These are phyloP conservation scores for Akanthomyces lecanii DNA, from an alignment of 2,329 filamentous ascomycete genomes.

Conservation along the genomic window DNA sequence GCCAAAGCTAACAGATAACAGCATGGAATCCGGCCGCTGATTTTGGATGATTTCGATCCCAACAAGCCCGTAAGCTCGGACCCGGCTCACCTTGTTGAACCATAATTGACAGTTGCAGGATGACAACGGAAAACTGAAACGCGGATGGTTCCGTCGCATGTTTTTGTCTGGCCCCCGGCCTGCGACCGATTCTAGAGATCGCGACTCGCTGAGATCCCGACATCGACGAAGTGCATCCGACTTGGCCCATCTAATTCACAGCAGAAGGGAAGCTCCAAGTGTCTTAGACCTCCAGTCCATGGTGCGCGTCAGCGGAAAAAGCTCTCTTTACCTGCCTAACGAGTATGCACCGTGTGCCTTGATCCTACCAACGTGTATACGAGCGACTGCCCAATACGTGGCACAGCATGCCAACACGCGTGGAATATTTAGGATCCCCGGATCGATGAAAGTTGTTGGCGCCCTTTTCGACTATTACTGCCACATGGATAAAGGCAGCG, in stretches of 20 bases:
- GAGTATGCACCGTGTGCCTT: constrained; percentile 56
- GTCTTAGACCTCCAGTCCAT: constrained; percentile 53
- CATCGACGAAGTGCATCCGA: constrained; percentile 55
- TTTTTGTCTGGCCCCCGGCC: constrained; percentile 27
- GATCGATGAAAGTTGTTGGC: constrained; percentile 52
- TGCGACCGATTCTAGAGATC: constrained; percentile 13
- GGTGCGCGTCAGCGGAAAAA: constrained; percentile 59
- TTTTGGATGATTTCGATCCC: constrained; percentile 33
- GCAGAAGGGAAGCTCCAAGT: constrained; percentile 43
- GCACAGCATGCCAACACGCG: constrained; percentile 51
- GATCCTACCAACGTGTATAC: constrained; percentile 60
- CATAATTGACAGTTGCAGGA: not conserved
- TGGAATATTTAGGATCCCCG: constrained; percentile 61
- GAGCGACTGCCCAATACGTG: constrained; percentile 62
- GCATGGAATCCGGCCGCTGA: constrained; percentile 48
- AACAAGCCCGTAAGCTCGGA: constrained; percentile 24
- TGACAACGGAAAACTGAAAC: constrained; percentile 22
- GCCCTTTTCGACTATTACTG: constrained; percentile 63
- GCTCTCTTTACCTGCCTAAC: constrained; percentile 54
- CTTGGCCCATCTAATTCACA: constrained; percentile 42
- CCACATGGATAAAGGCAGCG: constrained; percentile 41
- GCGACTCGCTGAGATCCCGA: constrained; percentile 21
- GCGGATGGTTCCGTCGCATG: constrained; percentile 37
- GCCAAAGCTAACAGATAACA: constrained; percentile 25
- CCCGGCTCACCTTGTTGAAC: not conserved